Evolutionary conservation across 2,329 filamentous ascomycete species (phyloP).

Genomic region (Botrytis byssoidea): DNA sequence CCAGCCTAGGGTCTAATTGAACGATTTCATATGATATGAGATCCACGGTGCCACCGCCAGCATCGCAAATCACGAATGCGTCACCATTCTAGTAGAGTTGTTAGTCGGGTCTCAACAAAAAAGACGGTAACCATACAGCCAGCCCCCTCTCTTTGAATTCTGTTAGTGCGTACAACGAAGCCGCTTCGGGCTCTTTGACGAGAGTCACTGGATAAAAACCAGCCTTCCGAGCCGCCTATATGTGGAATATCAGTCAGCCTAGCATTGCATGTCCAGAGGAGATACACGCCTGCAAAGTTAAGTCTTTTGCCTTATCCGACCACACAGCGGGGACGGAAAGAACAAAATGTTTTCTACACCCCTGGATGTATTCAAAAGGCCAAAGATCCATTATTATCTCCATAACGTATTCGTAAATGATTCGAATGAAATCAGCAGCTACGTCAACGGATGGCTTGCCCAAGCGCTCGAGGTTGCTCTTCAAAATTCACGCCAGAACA

Average conservation of each 20-base stretch:
- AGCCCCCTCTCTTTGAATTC: conserved; percentile 15
- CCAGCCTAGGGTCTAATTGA: conserved; percentile 24
- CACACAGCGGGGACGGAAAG: conserved; percentile 59
- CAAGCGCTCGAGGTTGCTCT: conserved; percentile 42
- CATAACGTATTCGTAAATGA: conserved; percentile 47
- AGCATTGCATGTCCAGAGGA: background rate
- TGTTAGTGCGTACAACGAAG: conserved; percentile 26
- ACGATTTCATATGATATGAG: conserved; percentile 38
- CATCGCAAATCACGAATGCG: conserved; percentile 38
- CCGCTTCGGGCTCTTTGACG: conserved; percentile 30
- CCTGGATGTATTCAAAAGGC: conserved; percentile 44
- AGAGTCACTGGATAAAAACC: conserved; percentile 16
- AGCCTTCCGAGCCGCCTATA: conserved; percentile 24
- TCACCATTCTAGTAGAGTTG: conserved; percentile 26
- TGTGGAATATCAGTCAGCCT: background rate
- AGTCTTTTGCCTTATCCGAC: conserved; percentile 54
- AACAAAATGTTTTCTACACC: conserved; percentile 52
- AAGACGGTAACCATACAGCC: background rate
- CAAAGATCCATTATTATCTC: conserved; percentile 46
- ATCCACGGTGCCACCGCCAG: conserved; percentile 40
- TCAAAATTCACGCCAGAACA: conserved; percentile 20
- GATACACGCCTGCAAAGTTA: conserved; percentile 38
- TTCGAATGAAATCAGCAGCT: conserved; percentile 39
- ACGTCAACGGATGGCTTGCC: conserved; percentile 50
- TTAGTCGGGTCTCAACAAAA: background rate